Base-by-base conservation (phyloP, 345 rosid species). In the Hirschfeldia incana region DNA sequence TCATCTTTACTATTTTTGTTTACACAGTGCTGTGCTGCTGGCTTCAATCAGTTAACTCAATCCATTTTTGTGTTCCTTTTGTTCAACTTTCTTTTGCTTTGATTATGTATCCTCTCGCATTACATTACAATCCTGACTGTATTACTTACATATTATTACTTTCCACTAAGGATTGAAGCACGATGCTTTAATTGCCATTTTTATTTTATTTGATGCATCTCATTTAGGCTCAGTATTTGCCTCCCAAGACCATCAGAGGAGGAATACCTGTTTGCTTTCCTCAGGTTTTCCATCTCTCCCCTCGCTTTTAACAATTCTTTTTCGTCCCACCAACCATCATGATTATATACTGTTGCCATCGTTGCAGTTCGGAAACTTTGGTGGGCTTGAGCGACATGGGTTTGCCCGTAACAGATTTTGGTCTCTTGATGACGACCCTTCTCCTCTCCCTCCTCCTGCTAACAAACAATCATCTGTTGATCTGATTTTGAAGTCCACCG, bases 231-330 rank as follows among this genome's bases (percentile, higher is more conserved):
- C 81, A 76, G 7, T 87, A 85, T 85, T 90, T 88, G 81, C 89
- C 88, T 42, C 90, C 92, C 16, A 94, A 92, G 82, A 87, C 91
- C 29, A 84, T 89, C 74, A 85, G 92, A 76, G 97, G 97, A 69
- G 98, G 98, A 55, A 90, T 94, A 83, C 87, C 93, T 39, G 80
- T 92, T 81, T 92, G 90, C 87, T 92, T 92, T 85, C 97, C 95
- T 71, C 97, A 94, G 98, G 98, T 94, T 84, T 79, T 70, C 15
- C 75, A 63, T 79, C 76, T 68, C 60, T 34, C 76, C 62, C 76
- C 62, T 70, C 59, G 59, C 53, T 79, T 51, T 74, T 49, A 39
- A 49, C 1, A 28, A n/a, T 27, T 74, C 72, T 30, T 0, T 8
- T 69, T 36, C 7, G 1, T 36, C 21, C 63, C 5, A 33, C 21